Conservation (phyloP, 2,329 filamentous ascomycete species). For the Alternaria sp. region DNA sequence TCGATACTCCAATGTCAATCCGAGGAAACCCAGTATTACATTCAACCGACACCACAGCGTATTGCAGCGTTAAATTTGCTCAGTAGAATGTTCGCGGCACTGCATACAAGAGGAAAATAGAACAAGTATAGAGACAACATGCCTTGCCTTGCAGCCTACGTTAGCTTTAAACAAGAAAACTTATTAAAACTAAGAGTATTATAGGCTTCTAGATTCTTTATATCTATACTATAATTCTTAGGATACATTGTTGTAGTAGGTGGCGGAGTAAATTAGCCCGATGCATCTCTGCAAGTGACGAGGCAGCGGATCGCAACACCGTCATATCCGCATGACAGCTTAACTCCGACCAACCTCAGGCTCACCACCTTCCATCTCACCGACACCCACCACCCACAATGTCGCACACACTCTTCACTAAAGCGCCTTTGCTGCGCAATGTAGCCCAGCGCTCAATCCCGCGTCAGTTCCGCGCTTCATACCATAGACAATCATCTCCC, state of each 20-base stretch:
- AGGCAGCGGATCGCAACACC: not conserved
- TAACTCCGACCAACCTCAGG: conserved; percentile 30
- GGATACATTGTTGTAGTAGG: no score
- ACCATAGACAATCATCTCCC: conserved; percentile 27
- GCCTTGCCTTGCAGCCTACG: no score
- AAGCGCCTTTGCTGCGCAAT: conserved; percentile 20
- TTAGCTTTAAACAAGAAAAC: no score
- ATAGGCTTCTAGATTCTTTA: no score
- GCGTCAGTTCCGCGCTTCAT: conserved; percentile 16
- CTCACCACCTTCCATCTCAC: conserved; percentile 18
- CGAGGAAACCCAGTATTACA: not conserved
- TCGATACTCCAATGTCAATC: not conserved
- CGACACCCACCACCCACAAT: conserved; percentile 18
- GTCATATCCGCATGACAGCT: conserved; percentile 5
- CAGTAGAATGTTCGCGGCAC: not conserved
- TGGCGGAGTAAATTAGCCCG: not conserved
- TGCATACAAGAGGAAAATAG: no score
- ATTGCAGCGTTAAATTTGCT: not conserved
- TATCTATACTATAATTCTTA: no score
- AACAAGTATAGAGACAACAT: no score
- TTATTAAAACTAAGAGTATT: no score
- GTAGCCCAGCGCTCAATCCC: conserved; percentile 18
- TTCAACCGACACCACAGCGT: not conserved
- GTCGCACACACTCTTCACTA: conserved; percentile 27
- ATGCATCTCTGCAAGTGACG: not conserved